Percentiles rank a stretch among this genome's conserved stretches.
These are phyloP conservation scores for Fusarium tanahbumbuense DNA, from an alignment of 2,329 filamentous ascomycete genomes.

Conservation along the genomic window DNA sequence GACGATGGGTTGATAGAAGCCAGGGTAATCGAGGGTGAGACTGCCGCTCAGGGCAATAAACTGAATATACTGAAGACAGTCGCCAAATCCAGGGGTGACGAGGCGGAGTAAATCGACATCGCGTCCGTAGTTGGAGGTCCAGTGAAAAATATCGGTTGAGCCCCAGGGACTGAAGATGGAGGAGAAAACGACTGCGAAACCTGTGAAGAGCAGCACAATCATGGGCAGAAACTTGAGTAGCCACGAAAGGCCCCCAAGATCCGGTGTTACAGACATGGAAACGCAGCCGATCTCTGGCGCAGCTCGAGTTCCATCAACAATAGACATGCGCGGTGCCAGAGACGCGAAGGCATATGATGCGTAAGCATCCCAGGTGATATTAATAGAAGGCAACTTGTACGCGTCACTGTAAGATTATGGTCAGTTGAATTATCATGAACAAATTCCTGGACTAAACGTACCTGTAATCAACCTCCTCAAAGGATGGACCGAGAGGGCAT, in stretches of 20 bases:
- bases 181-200: constrained; percentile 83
- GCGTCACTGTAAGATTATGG: constrained; percentile 45
- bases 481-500: constrained; percentile 83
- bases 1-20: constrained; percentile 91
- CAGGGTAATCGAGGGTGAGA: constrained; percentile 88
- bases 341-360: constrained; percentile 91
- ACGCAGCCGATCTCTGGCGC: constrained; percentile 80
- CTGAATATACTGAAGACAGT: constrained; percentile 97
- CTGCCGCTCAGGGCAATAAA: constrained; percentile 90
- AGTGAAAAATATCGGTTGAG: constrained; percentile 87
- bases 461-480: constrained; percentile 59
- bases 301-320: constrained; percentile 77
- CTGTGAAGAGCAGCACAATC: constrained; percentile 81
- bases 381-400: constrained; percentile 75
- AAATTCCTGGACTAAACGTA: constrained; percentile 40
- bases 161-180: constrained; percentile 95
- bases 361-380: constrained; percentile 77
- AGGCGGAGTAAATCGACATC: constrained; percentile 91
- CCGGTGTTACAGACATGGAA: constrained; percentile 84
- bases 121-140: constrained; percentile 97
- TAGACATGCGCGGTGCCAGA: constrained; percentile 76
- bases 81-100: constrained; percentile 94
- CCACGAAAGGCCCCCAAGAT: constrained; percentile 77
- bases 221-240: constrained; percentile 82
- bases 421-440: constrained; percentile 7